Percentiles rank a stretch among this genome's conserved stretches.
Evolutionary conservation across 306 rosid species (phyloP).

Genomic region (Astragalus membranaceus): DNA sequence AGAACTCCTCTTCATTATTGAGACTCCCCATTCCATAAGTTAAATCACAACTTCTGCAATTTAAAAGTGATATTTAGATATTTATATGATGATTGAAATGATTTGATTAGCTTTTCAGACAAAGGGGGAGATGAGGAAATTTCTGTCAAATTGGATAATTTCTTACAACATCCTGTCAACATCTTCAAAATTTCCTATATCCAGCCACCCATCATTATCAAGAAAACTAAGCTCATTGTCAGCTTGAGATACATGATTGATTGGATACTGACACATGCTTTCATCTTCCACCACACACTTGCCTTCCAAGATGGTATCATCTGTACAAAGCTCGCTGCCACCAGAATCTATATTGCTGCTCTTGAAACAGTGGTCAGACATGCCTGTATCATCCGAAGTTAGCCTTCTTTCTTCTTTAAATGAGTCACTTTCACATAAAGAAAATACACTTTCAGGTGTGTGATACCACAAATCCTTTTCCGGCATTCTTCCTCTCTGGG

Average conservation of each 20-base stretch:
- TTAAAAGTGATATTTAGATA: slow-evolving; percentile 11
- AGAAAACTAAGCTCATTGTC: slow-evolving; percentile 66
- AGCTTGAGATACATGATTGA: slow-evolving; percentile 44
- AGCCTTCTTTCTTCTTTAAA: slow-evolving; percentile 38
- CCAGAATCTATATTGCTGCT: slow-evolving; percentile 39
- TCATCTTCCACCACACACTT: slow-evolving; percentile 47
- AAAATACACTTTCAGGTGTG: slow-evolving; percentile 40
- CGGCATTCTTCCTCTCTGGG: slow-evolving; percentile 36
- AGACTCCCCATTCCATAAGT: slow-evolving; percentile 58
- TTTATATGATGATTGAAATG: not conserved
- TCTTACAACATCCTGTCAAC: slow-evolving; percentile 70
- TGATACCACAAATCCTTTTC: slow-evolving; percentile 62
- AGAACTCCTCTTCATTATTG: slow-evolving; percentile 55
- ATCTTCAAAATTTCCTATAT: slow-evolving; percentile 77
- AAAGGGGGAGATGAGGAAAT: not conserved
- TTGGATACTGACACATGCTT: slow-evolving; percentile 40
- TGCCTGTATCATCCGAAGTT: slow-evolving; percentile 34
- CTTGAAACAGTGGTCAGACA: slow-evolving; percentile 39
- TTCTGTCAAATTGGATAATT: slow-evolving; percentile 8
- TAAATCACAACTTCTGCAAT: slow-evolving; percentile 68
- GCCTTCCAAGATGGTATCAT: slow-evolving; percentile 48
- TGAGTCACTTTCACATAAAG: slow-evolving; percentile 41
- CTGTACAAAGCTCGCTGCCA: slow-evolving; percentile 37
- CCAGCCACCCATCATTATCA: slow-evolving; percentile 71
- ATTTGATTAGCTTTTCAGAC: slow-evolving; percentile 7